A percentile compares a stretch with the other conserved stretches of the same genome.
Conservation (phyloP, 2,329 filamentous ascomycete species). For the Ophiocordyceps robertsii region DNA sequence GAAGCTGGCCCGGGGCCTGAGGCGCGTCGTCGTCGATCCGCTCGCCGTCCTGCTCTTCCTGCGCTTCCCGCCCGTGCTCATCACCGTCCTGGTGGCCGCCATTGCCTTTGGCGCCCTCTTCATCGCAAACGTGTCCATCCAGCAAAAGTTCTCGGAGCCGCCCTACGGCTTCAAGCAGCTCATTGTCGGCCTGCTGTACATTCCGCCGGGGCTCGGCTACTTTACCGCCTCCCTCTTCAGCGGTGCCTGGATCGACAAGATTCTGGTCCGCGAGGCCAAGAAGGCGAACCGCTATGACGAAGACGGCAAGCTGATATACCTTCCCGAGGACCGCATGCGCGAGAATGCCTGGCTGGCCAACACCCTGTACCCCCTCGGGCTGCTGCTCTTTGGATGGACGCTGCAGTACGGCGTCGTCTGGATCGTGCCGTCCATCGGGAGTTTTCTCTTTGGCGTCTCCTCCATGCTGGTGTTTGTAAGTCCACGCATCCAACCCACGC, state of each 20-base stretch:
- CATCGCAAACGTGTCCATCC: constrained; percentile 64
- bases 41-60: constrained; percentile 58
- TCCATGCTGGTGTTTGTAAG: constrained; percentile 67
- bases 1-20: constrained; percentile 36
- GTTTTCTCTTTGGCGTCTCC: constrained; percentile 62
- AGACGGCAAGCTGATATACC: constrained; percentile 50
- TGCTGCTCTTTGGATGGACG: constrained; percentile 71
- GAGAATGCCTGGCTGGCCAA: constrained; percentile 72
- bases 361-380: constrained; percentile 52
- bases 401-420: constrained; percentile 51
- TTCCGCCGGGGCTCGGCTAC: constrained; percentile 66
- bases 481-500: not conserved
- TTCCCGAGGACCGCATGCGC: constrained; percentile 70
- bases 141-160: constrained; percentile 49
- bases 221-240: constrained; percentile 54
- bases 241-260: constrained; percentile 65
- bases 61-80: constrained; percentile 57
- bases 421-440: constrained; percentile 48
- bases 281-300: constrained; percentile 56
- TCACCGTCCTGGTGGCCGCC: constrained; percentile 61
- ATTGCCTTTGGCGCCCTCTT: constrained; percentile 67
- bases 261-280: constrained; percentile 67
- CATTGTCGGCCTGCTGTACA: constrained; percentile 62
- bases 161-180: constrained; percentile 59
- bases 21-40: constrained; percentile 57